Conservation (phyloP, 306 rosid species). For the Quercus mongolica region DNA sequence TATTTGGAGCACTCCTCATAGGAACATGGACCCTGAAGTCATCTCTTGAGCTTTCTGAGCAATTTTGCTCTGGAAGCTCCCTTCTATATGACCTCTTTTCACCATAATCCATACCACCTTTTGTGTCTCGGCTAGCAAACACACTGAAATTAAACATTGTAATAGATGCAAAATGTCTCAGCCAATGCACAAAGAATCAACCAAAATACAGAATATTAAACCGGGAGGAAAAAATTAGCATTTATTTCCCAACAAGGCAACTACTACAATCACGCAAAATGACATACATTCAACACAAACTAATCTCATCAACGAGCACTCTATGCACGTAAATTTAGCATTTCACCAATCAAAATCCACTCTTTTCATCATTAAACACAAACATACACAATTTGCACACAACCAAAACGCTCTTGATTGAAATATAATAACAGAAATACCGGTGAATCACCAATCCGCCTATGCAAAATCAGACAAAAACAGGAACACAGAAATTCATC, state of each 20-base stretch:
- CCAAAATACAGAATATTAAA: background rate
- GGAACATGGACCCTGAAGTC: slow-evolving; percentile 39
- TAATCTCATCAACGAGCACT: background rate
- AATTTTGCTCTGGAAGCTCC: slow-evolving; percentile 23
- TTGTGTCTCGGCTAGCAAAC: slow-evolving; percentile 34
- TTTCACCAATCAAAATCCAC: background rate
- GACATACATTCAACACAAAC: background rate
- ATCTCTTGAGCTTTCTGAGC: slow-evolving; percentile 11
- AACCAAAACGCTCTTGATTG: background rate
- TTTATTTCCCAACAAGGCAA: background rate
- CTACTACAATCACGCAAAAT: background rate
- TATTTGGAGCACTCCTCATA: slow-evolving; percentile 60
- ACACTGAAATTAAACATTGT: slow-evolving; percentile 33
- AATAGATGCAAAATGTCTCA: background rate
- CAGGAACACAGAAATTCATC: background rate
- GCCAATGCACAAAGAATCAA: background rate
- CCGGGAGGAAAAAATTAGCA: background rate
- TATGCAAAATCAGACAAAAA: background rate
- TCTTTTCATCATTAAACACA: background rate
- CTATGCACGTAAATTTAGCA: background rate
- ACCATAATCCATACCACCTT: slow-evolving; percentile 27
- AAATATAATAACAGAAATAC: background rate
- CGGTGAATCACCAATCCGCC: background rate
- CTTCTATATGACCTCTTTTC: slow-evolving; percentile 34
- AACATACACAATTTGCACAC: background rate